A percentile compares a stretch with the other conserved stretches of the same genome.
Conservation (phyloP, 176 grass and related monocot genomes). For the Eleusine coracana region DNA sequence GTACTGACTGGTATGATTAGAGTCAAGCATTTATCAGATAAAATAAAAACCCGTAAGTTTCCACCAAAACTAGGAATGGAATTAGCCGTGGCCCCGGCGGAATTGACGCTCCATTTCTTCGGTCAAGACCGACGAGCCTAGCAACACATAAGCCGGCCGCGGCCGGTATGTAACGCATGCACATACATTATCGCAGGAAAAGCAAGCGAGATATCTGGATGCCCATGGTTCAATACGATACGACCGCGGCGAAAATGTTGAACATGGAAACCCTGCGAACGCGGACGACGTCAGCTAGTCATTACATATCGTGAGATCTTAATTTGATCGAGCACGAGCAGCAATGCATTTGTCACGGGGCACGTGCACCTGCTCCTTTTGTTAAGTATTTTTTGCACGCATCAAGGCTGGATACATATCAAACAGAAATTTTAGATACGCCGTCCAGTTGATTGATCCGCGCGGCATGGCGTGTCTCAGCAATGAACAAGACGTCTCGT, state of each 20-base stretch:
- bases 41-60: no score
- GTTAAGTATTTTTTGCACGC: conserved; percentile 27
- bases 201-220: not conserved
- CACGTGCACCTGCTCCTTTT: conserved; percentile 19
- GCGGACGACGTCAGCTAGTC: not conserved
- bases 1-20: no score
- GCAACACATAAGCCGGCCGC: no score
- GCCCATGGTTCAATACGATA: conserved; percentile 17
- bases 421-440: no score
- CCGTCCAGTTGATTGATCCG: not conserved
- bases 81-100: no score
- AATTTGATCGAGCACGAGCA: not conserved
- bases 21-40: no score
- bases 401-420: not conserved
- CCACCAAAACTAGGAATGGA: no score
- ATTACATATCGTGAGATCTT: not conserved
- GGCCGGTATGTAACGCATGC: not conserved
- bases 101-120: no score
- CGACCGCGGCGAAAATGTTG: conserved; percentile 35
- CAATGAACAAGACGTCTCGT: no score
- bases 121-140: no score
- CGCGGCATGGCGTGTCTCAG: not conserved
- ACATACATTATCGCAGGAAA: not conserved
- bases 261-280: conserved; percentile 16
- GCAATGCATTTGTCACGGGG: not conserved